Percentiles rank a stretch among this genome's conserved stretches.
phyloP scores from a whole-genome alignment of 257 asterid genomes.

The Nicotiana obtusifolia region DNA sequence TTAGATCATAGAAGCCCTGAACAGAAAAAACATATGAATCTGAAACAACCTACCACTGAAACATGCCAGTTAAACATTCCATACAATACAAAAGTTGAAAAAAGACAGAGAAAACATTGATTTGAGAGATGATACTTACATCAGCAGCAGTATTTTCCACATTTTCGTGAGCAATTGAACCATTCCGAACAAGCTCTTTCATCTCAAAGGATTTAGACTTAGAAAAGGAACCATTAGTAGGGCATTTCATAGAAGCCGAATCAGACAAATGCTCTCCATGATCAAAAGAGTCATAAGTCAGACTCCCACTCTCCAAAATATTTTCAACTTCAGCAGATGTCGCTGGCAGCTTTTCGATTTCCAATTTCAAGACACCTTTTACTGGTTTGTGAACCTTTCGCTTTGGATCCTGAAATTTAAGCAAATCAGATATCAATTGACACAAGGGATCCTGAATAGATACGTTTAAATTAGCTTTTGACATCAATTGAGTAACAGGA shows the following conservation, averaged over 20 bases:
- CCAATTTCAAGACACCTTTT: slow-evolving; percentile 83
- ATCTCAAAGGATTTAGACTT: slow-evolving; percentile 46
- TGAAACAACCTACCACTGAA: slow-evolving; percentile 4
- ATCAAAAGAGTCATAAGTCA: slow-evolving; percentile 42
- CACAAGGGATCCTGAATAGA: background rate
- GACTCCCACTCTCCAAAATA: slow-evolving; percentile 45
- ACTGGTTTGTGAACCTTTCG: slow-evolving; percentile 95
- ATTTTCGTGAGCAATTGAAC: slow-evolving; percentile 50
- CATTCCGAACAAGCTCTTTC: slow-evolving; percentile 60
- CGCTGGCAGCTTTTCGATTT: slow-evolving; percentile 90
- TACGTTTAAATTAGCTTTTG: background rate
- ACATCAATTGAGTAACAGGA: background rate
- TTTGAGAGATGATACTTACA: slow-evolving; percentile 37
- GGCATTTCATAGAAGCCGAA: slow-evolving; percentile 30
- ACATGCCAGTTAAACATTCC: slow-evolving; percentile 5
- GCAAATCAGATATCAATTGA: background rate
- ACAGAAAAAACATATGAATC: background rate
- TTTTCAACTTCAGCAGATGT: slow-evolving; percentile 52
- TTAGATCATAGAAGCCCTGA: background rate
- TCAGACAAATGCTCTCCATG: slow-evolving; percentile 39
- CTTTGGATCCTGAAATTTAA: slow-evolving; percentile 75
- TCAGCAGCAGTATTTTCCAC: slow-evolving; percentile 46
- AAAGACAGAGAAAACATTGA: background rate
- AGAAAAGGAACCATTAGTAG: slow-evolving; percentile 40
- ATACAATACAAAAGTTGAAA: slow-evolving; percentile 7